These are phyloP conservation scores for Epichloe sibirici DNA, from an alignment of 2,329 filamentous ascomycete genomes.

Conservation along the genomic window DNA sequence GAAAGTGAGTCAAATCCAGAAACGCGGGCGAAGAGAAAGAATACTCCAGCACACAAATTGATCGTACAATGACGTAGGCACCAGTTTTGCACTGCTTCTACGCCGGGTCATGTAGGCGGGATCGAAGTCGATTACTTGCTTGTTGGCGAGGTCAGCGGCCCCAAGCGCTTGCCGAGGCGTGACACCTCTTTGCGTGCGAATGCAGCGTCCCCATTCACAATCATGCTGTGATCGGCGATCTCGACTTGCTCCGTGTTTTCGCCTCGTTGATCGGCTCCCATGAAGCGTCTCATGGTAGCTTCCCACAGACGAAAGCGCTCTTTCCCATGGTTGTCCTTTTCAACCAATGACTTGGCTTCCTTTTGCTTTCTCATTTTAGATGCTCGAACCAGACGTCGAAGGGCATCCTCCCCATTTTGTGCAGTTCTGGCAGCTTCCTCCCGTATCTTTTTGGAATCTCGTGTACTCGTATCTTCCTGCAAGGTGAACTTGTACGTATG, in stretches of 20 bases:
- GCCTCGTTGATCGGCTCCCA: constrained; percentile 21
- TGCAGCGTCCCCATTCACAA: constrained; percentile 45
- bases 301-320: constrained; percentile 50
- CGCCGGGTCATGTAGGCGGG: background rate
- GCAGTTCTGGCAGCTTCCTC: constrained; percentile 47
- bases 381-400: constrained; percentile 46
- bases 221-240: constrained; percentile 51
- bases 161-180: constrained; percentile 30
- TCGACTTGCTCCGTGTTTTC: constrained; percentile 30
- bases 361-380: constrained; percentile 54
- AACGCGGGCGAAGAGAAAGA: background rate
- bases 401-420: constrained; percentile 49
- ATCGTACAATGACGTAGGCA: background rate
- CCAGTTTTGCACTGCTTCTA: background rate
- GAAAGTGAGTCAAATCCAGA: background rate
- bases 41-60: background rate
- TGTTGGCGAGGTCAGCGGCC: constrained; percentile 9
- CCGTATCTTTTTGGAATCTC: constrained; percentile 45
- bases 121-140: background rate
- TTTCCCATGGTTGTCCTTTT: constrained; percentile 38
- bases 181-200: constrained; percentile 43
- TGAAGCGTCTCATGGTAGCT: constrained; percentile 44
- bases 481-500: constrained; percentile 52
- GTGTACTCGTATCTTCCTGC: constrained; percentile 31
- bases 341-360: constrained; percentile 45